A percentile compares a stretch with the other conserved stretches of the same genome.
These are phyloP conservation scores for Dioszegia crocea DNA, from an alignment of 768 basidiomycete genomes.

Conservation along the genomic window DNA sequence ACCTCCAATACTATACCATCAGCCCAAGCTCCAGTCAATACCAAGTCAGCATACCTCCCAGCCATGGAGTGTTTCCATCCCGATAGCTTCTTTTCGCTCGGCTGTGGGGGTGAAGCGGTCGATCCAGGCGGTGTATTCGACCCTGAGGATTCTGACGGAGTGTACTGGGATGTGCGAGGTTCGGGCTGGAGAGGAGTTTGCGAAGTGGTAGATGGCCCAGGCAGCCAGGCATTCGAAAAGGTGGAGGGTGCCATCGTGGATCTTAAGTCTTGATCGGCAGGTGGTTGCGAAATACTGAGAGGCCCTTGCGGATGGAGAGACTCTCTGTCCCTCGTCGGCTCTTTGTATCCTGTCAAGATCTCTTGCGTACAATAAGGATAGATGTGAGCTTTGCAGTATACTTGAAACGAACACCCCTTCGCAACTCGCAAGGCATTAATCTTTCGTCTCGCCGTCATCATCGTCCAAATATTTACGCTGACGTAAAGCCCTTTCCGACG, in stretches of 20 bases:
- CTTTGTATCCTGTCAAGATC: too few relatives aligned
- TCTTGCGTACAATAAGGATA: too few relatives aligned
- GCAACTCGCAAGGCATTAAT: too few relatives aligned
- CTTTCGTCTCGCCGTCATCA: background rate
- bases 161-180: background rate
- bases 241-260: background rate
- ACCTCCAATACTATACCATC: conserved; percentile 68
- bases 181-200: conserved; percentile 7
- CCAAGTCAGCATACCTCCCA: conserved; percentile 24
- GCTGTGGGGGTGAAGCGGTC: conserved; percentile 21
- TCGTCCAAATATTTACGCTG: background rate
- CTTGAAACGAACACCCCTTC: conserved; percentile 1
- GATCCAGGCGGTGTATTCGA: conserved; percentile 27
- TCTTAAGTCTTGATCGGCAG: background rate
- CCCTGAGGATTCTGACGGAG: conserved; percentile 64
- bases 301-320: too few relatives aligned
- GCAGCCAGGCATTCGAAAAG: background rate
- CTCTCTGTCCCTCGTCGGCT: too few relatives aligned
- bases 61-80: conserved; percentile 44
- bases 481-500: background rate
- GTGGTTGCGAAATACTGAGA: background rate
- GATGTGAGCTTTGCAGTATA: too few relatives aligned
- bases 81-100: conserved; percentile 22
- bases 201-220: conserved; percentile 10
- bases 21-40: background rate